These are phyloP conservation scores for Neoboletus brunneissimus DNA, from an alignment of 768 basidiomycete species.

Conservation along the genomic window DNA sequence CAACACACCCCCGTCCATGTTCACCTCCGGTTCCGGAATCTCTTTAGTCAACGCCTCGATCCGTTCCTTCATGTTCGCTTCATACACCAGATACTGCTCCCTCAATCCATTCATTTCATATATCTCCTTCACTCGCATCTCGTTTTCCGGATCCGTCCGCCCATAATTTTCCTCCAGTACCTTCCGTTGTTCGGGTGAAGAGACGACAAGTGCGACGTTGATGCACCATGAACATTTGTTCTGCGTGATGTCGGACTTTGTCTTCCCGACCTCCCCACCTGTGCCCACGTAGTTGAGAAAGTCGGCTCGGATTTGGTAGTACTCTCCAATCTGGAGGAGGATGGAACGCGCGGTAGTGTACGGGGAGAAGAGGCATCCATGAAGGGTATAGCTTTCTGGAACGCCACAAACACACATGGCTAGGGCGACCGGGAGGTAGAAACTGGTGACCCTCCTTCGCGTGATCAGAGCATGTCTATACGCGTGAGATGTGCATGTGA, in stretches of 20 bases:
- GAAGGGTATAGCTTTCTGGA: not conserved
- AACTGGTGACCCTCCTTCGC: not conserved
- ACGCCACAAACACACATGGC: slow-evolving; percentile 2
- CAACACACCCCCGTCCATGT: not conserved
- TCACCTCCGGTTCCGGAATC: not conserved
- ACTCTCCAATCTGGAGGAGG: slow-evolving; percentile 2
- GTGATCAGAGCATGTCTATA: not conserved
- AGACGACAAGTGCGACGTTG: not conserved
- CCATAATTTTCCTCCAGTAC: slow-evolving; percentile 1
- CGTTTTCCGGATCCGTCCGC: not conserved
- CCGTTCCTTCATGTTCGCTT: not conserved
- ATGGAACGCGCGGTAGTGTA: slow-evolving; percentile 1
- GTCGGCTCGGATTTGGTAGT: not conserved
- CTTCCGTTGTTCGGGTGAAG: not conserved
- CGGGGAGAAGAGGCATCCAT: not conserved
- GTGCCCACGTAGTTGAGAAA: not conserved
- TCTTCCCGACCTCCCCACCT: not conserved
- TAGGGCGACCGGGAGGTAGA: slow-evolving; percentile 4
- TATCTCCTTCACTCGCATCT: not conserved
- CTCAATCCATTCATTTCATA: not conserved
- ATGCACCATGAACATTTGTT: slow-evolving; percentile 6
- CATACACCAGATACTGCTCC: not conserved
- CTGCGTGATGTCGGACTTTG: not conserved
- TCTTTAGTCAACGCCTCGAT: not conserved
- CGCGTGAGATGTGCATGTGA: not conserved